Percentiles rank a stretch among this genome's conserved stretches.
Evolutionary conservation across 805 yeast species (phyloP).

Genomic region (Candida methanosorbosa): DNA sequence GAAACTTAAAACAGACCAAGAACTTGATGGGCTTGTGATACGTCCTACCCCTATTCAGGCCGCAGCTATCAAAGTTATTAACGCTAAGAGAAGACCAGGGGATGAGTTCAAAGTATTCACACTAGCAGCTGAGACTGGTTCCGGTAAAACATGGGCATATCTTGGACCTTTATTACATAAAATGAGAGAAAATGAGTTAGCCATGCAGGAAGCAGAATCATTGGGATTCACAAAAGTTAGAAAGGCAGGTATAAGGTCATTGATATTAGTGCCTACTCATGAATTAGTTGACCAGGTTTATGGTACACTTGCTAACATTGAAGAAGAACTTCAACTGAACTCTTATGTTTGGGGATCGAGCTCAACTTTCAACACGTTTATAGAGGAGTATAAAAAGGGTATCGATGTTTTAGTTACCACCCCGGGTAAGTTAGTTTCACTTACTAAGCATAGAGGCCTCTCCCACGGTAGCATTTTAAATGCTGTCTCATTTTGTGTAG

Average conservation of each 20-base stretch:
- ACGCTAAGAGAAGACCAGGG: conserved; percentile 26
- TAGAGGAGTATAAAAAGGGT: conserved; percentile 38
- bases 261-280: conserved; percentile 82
- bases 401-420: conserved; percentile 81
- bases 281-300: conserved; percentile 81
- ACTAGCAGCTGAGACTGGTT: conserved; percentile 94
- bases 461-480: conserved; percentile 27
- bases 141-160: conserved; percentile 94
- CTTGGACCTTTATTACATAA: conserved; percentile 66
- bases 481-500: conserved; percentile 51
- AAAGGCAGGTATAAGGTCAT: conserved; percentile 50
- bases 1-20: conserved; percentile 23
- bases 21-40: conserved; percentile 28
- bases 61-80: conserved; percentile 57
- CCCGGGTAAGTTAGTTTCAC: conserved; percentile 56
- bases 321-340: conserved; percentile 30
- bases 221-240: conserved; percentile 5
- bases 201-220: conserved; percentile 19
- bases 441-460: conserved; percentile 23
- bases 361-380: conserved; percentile 43
- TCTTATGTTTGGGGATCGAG: conserved; percentile 56
- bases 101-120: conserved; percentile 52
- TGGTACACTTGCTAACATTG: conserved; percentile 27
- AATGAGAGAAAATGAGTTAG: conserved; percentile 48
- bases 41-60: conserved; percentile 78